Base-by-base conservation (phyloP, 164 flowering plant species). In the Echeveria elegans region DNA sequence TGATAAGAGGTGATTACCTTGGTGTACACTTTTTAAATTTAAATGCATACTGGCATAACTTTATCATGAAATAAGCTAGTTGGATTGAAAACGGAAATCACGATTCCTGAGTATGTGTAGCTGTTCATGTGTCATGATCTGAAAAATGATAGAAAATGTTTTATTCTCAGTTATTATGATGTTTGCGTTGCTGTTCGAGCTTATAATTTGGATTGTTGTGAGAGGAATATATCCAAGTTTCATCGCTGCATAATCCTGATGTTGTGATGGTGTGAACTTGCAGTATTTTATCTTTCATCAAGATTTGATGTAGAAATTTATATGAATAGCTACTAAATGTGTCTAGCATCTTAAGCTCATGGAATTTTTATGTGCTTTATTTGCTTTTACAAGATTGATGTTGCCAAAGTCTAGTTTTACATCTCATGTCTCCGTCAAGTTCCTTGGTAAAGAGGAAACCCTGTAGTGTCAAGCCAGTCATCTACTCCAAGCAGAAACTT, bases 401-500 rank as follows among this genome's bases (percentile, higher is more conserved):
- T 10, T 1, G 45, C 15, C 45, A 5, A 12, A 40, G 45, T 40
- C 45, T 40, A 40, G 45, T 12, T 1, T 40, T 11, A 40, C 37
- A 34, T 5, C 45, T 12, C 30, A 50, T n/a, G n/a, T 50, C 16
- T 4, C 30, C 14, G 16, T 53, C 60, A 53, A 10, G 16, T 24
- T 53, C 69, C 43, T 21, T 24, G 72, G 64, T 30, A 69, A 65
- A 69, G 68, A 30, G 73, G 78, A 61, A 75, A 62, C 18, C 77
- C 72, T 34, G 72, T 79, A 36, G 77, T 73, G 64, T 72, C 45
- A 7, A 79, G 65, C 81, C 87, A 80, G 50, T 72, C 76, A 69
- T 79, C 75, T 45, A 76, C 70, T 59, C 75, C 86, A 72, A 67
- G 82, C 36, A 81, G 66, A 68, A 81, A 76, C 34, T 66, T 71